Base-by-base conservation (phyloP, 805 yeast genomes). In the Starmerella cellae region DNA sequence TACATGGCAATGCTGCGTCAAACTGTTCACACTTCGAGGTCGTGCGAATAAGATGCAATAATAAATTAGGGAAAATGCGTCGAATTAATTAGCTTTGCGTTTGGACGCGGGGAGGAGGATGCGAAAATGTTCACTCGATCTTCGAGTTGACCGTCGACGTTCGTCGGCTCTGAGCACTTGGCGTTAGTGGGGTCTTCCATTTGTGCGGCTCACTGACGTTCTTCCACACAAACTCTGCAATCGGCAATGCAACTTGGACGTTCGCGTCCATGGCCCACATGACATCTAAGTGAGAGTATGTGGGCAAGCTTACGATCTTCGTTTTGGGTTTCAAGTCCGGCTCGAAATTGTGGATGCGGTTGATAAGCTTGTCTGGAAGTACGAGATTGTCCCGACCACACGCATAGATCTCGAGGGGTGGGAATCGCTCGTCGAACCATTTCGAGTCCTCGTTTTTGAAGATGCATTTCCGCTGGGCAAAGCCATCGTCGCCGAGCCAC, bases 271-370 rank as follows among this genome's bases (percentile, higher is more conserved):
- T 75, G 0, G 96, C 88, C 98, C 98, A 88, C 13, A 87, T 65
- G 1, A 85, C 94, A 60, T 88, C 98, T 40, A 88, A 63, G 60
- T 88, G 98, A 16, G 85, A 75, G 58, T 88, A 88, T 9, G 68
- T 70, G 0, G 73, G 71, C 5, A 88, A 46, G 38, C 69, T 69
- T 18, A 65, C 54, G 18, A 63, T 60, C 37, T 37, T 39, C 29
- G 22, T 37, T 13, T 34, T 35, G 14, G 41, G 39, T 20, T 41
- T 35, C n/a, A 46, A 39, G 21, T 48, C 47, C 2, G 48, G 44
- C 60, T 88, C 97, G 46, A 67, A 66, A 30, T 67, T 61, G 16
- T 65, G 60, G 61, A 88, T 68, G 54, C 88, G 87, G 17, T 75
- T 62, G 10, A 76, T 65, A 28, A 91, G 68, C 42, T 75, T 60